Base-by-base conservation (phyloP, 1,284 basidiomycete species). In the Cutaneotrichosporon cyanovorans region DNA sequence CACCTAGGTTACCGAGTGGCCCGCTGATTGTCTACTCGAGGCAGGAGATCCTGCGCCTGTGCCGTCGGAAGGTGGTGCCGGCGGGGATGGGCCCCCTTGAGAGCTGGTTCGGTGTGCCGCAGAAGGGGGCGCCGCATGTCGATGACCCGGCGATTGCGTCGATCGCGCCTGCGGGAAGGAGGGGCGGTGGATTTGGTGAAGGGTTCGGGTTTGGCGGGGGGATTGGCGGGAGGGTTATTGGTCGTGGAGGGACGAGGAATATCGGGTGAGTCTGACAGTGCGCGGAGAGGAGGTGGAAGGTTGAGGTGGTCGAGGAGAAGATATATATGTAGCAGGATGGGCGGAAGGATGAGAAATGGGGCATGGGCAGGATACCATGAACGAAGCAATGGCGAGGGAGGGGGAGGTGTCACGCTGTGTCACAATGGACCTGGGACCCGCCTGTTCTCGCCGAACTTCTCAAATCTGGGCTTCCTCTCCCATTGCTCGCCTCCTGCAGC, bases 201-300 rank as follows among this genome's bases (percentile, higher is more conserved):
- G 67, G 67, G 1, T 69, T 69, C 42, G 67, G 67, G 2, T 69
- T 61, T 43, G 67, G 67, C 14, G 67, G 65, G 12, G 67, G 67
- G 4, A 68, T 69, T 23, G 65, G 63, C 22, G 60, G 61, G 3
- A 40, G 53, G 14, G 40, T 45, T 5, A 33, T 51, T 19, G 45
- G 53, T 4, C 46, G 58, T 10, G 48, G 59, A 6, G 53, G 52
- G 4, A 56, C 50, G 9, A 52, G 62, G 19, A 65, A 65, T 42
- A 59, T 62, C 36, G 65, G 63, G 65, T 65, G 39, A 23, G 62
- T 51, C 31, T 33, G 40, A 21, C n/a, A n/a, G n/a, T n/a, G n/a
- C n/a, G n/a, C n/a, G n/a, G n/a, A n/a, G n/a, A n/a, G n/a, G n/a
- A n/a, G n/a, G n/a, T n/a, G n/a, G n/a, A n/a, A n/a, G n/a, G n/a